Conservation (phyloP, 805 yeast species). For the Monosporozyma yasuniensis region DNA sequence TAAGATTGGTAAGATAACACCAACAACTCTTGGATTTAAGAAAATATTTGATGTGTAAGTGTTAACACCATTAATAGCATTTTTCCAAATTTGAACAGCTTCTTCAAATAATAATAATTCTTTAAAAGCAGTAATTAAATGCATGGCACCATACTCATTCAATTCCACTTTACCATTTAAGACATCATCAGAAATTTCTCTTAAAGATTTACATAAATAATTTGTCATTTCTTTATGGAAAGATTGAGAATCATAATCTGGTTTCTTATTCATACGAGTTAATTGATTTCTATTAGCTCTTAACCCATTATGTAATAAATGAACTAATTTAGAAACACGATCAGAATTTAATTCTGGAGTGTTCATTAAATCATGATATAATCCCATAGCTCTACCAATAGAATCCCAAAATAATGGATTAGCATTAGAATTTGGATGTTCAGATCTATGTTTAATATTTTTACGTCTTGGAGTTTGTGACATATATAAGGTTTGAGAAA, state of each 20-base stretch:
- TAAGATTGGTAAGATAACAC: slow-evolving; percentile 59
- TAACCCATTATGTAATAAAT: slow-evolving; percentile 45
- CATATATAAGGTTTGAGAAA: slow-evolving; percentile 30
- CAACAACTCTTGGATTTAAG: slow-evolving; percentile 57
- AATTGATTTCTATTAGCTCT: slow-evolving; percentile 48
- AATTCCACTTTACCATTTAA: slow-evolving; percentile 36
- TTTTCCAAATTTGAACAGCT: slow-evolving; percentile 63
- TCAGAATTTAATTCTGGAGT: slow-evolving; percentile 40
- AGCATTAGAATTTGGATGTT: slow-evolving; percentile 35
- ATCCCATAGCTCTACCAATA: slow-evolving; percentile 40
- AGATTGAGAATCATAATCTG: slow-evolving; percentile 52
- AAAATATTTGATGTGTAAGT: slow-evolving; percentile 32
- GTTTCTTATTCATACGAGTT: slow-evolving; percentile 47
- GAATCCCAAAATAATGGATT: slow-evolving; percentile 45
- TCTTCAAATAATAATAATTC: slow-evolving; percentile 55
- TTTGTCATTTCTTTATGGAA: slow-evolving; percentile 46
- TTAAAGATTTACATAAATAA: slow-evolving; percentile 40
- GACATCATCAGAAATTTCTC: slow-evolving; percentile 45
- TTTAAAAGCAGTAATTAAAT: slow-evolving; percentile 47
- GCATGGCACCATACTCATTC: slow-evolving; percentile 49
- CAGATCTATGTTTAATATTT: slow-evolving; percentile 22
- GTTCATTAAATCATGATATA: slow-evolving; percentile 39
- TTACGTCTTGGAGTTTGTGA: slow-evolving; percentile 30
- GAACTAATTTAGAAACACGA: slow-evolving; percentile 42
- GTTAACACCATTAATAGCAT: slow-evolving; percentile 27